phyloP scores from a whole-genome alignment of 768 basidiomycete genomes.

The Lactarius indigo region DNA sequence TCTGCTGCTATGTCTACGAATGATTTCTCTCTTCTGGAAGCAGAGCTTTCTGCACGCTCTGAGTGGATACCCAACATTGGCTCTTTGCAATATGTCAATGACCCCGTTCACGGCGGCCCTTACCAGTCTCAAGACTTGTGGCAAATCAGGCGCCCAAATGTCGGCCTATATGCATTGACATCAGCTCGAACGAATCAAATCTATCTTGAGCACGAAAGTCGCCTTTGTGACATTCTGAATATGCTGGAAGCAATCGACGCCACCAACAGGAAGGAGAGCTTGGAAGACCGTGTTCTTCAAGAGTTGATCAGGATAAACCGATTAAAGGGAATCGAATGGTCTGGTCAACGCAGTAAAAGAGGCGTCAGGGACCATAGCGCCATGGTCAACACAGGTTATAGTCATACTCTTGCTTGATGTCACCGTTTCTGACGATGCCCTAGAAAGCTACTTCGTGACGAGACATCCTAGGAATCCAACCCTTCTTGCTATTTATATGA shows the following conservation, averaged over 20 bases:
- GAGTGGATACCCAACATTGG: conserved; percentile 1
- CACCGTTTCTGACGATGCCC: too few species aligned
- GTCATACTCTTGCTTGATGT: too few species aligned
- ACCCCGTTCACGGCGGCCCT: background rate
- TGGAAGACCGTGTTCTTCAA: conserved; percentile 1
- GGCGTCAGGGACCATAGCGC: background rate
- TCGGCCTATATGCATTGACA: background rate
- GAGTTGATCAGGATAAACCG: background rate
- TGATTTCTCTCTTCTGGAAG: too few species aligned
- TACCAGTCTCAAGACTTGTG: background rate
- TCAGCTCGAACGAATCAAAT: background rate
- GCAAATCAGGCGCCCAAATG: background rate
- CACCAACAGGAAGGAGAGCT: background rate
- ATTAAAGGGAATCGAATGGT: background rate
- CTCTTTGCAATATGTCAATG: background rate
- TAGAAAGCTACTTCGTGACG: too few species aligned
- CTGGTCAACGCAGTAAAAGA: background rate
- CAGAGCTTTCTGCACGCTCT: background rate
- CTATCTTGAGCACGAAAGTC: background rate
- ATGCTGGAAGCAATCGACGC: background rate
- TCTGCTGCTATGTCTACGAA: too few species aligned
- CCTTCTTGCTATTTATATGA: background rate
- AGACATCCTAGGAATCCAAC: background rate
- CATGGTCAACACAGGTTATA: too few species aligned
- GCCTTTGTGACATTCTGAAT: background rate